phyloP scores from a whole-genome alignment of 257 asterid species.

The Fraxinus americana region DNA sequence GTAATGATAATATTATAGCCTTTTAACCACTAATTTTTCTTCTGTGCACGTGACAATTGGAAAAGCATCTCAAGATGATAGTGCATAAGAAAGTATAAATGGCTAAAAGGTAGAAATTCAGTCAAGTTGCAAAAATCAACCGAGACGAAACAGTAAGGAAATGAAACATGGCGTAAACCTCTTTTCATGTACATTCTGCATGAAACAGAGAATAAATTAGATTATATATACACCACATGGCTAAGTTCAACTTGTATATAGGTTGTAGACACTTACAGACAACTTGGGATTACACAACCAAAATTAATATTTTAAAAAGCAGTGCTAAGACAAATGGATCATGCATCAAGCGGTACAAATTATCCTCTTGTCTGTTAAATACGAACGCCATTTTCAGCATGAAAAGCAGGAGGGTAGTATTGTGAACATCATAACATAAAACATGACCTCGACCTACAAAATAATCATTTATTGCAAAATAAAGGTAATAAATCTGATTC shows the following conservation, averaged over 20 bases:
- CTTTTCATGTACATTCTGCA: not conserved
- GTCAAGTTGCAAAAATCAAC: not conserved
- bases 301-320: constrained; percentile 6
- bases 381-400: constrained; percentile 26
- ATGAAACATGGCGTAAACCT: not conserved
- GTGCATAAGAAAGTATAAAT: not conserved
- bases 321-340: constrained; percentile 27
- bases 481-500: not conserved
- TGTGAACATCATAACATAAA: constrained; percentile 25
- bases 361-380: constrained; percentile 23
- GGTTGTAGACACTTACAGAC: not conserved
- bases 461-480: not conserved
- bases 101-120: not conserved
- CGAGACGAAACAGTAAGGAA: not conserved
- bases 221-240: not conserved
- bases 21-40: constrained; percentile 26
- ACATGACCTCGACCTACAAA: not conserved
- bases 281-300: constrained; percentile 17
- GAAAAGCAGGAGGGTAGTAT: constrained; percentile 29
- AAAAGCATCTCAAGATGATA: not conserved
- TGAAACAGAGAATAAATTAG: not conserved
- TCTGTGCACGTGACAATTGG: not conserved
- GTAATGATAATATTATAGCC: constrained; percentile 30
- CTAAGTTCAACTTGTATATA: not conserved
- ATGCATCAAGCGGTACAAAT: constrained; percentile 42